Base-by-base conservation (phyloP, 2,329 filamentous ascomycete genomes). In the Diaporthe longicolla region DNA sequence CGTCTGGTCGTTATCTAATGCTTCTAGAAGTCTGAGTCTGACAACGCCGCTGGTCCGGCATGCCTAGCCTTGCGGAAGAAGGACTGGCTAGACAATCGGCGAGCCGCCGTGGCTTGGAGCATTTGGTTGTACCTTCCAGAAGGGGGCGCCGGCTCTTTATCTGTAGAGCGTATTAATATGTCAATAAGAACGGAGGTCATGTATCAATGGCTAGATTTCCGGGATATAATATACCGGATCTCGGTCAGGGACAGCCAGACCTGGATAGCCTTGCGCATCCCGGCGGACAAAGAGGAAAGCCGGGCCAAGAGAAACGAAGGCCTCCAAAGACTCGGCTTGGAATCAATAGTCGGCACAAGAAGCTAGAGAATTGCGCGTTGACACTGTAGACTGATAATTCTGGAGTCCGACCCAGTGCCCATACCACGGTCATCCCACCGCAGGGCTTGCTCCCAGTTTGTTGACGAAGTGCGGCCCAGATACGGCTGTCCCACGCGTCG, bases 11-110 rank as follows among this genome's bases (percentile, higher is more conserved):
- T 43, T 37, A 37, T 21, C 15, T 63, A 17, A 29, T 19, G 19
- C 45, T 66, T 66, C 63, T 52, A 15, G 45, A 66, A 66, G 45
- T 32, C 45, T 13, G 29, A 21, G 43, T 15, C 43, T 19, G n/a
- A 15, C 19, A 32, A 37, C 17, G 15, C 37, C 63, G 21, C 17
- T 52, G 63, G 63, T 37, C 63, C 21, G 29, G 45, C 21, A 66
- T 24, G n/a, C 13, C 21, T 15, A 52, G 45, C 45, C 63, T 13
- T 26, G 45, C 37, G 29, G 19, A 26, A 21, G 13, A 52, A 37
- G 19, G 21, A 45, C 29, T 50, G 32, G 21, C n/a, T 40, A 13
- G 21, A 26, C 8, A 19, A 4, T 24, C 32, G 26, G 21, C n/a
- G 15, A 66, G 45, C n/a, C 32, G 29, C 45, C 1, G 4, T 66